These are phyloP conservation scores for Tuber borchii DNA, from an alignment of 495 filamentous ascomycete genomes.

Conservation along the genomic window DNA sequence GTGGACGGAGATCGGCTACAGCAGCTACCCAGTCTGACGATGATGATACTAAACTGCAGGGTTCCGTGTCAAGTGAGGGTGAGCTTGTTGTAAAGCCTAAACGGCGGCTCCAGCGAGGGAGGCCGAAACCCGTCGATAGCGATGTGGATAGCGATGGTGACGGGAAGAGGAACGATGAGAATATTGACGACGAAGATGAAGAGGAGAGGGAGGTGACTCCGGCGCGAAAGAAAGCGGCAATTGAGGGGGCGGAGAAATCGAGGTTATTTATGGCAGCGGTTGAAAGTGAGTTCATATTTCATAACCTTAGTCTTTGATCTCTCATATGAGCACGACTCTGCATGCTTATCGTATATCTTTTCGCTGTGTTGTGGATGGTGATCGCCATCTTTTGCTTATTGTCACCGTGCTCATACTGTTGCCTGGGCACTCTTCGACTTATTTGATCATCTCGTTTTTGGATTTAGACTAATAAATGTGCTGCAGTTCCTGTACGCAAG, in stretches of 20 bases:
- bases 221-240: constrained; percentile 17
- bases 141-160: constrained; percentile 8
- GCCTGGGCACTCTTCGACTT: neutral
- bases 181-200: constrained; percentile 11
- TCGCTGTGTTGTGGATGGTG: neutral
- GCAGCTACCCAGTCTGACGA: neutral
- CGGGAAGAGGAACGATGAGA: constrained; percentile 15
- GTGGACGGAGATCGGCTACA: neutral
- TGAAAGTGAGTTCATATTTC: constrained; percentile 20
- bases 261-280: constrained; percentile 38
- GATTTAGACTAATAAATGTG: neutral
- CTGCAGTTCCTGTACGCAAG: neutral
- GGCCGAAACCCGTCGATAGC: neutral
- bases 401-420: neutral
- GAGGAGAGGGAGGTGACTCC: constrained; percentile 12
- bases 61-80: constrained; percentile 10
- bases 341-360: constrained; percentile 1
- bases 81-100: neutral
- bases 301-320: neutral
- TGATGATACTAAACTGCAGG: neutral
- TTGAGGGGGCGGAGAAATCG: neutral
- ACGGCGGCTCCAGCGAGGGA: constrained; percentile 12
- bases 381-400: neutral
- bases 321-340: neutral
- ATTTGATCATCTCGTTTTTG: neutral